phyloP scores from a whole-genome alignment of 2,329 filamentous ascomycete species.

The Claviceps capensis region DNA sequence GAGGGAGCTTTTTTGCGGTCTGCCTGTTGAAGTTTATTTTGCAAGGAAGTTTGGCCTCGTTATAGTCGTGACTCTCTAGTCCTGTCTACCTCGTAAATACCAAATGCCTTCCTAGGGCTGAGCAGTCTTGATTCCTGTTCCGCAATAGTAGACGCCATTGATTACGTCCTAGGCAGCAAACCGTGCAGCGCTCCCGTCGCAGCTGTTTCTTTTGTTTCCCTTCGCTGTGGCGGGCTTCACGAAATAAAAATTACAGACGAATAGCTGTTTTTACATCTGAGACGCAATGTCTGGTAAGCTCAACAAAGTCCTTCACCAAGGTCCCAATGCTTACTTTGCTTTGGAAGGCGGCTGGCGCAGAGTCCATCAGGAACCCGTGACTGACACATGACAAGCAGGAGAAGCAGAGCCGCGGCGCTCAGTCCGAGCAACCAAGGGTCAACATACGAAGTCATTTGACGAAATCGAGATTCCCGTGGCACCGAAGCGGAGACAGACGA shows the following conservation, averaged over 20 bases:
- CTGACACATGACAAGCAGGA: slow-evolving; percentile 15
- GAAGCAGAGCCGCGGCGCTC: slow-evolving; percentile 77
- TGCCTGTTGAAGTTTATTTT: neutral
- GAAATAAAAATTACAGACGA: neutral
- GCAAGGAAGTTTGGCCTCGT: slow-evolving; percentile 10
- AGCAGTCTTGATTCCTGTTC: slow-evolving; percentile 11
- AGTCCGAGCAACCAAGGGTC: slow-evolving; percentile 90
- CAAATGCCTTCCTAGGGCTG: slow-evolving; percentile 16
- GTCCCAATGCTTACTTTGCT: neutral
- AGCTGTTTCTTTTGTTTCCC: neutral
- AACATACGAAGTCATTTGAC: slow-evolving; percentile 81
- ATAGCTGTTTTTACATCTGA: neutral
- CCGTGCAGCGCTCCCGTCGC: slow-evolving; percentile 4
- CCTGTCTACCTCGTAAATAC: slow-evolving; percentile 19
- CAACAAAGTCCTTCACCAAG: neutral
- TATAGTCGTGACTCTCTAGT: slow-evolving; percentile 22
- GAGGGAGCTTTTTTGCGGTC: neutral
- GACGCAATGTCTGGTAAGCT: slow-evolving; percentile 23
- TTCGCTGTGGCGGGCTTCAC: neutral
- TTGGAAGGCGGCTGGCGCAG: neutral
- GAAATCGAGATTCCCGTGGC: slow-evolving; percentile 47
- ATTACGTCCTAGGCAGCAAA: slow-evolving; percentile 2
- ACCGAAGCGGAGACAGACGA: slow-evolving; percentile 38
- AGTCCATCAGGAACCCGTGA: neutral
- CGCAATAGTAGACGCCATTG: slow-evolving; percentile 16